Base-by-base conservation (phyloP, 2,329 filamentous ascomycete genomes). In the Paecilomyces sp. region DNA sequence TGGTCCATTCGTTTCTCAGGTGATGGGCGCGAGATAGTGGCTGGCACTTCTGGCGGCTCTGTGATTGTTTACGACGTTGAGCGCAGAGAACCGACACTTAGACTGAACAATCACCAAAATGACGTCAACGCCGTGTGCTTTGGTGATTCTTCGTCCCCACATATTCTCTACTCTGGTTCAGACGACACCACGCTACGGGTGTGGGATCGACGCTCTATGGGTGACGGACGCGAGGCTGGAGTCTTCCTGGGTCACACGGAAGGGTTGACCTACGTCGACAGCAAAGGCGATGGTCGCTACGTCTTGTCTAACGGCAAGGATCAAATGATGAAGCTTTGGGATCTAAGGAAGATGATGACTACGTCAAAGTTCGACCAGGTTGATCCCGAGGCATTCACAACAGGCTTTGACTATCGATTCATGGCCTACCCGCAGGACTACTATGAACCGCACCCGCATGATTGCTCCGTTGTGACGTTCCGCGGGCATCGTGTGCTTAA, bases 101-200 rank as follows among this genome's bases (percentile, higher is more conserved):
- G 86, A 55, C 85, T 96, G 28, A 79, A 81, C 15, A 92, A 91
- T 0, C 94, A 99, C 70, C 79, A 85, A 3, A 86, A 95, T 66
- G 92, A 99, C 72, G 93, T 97, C 58, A 99, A 97, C 67, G 94
- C 94, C 3, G 94, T 99, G 0, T 97, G 92, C 74, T 97, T 96
- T 69, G 94, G 92, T 0, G 92, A 97, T 74, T 87, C 87, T 62
- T 84, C 85, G 31, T 95, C 91, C 0, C 93, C 94, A 1, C 92
- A 99, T 71, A 93, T 97, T 62, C 81, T 99, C 2, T 97, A 97
- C 76, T 97, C 92, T 0, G 94, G 94, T 22, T 96, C 92, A 0
- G 94, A 99, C 70, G 94, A 99, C 70, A 88, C 90, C 1, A 95
- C 91, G 0, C 84, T 97, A 68, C 96, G 96, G 70, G 91, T 99